phyloP scores from a whole-genome alignment of 768 basidiomycete species.

The Rhodotorula toruloides region DNA sequence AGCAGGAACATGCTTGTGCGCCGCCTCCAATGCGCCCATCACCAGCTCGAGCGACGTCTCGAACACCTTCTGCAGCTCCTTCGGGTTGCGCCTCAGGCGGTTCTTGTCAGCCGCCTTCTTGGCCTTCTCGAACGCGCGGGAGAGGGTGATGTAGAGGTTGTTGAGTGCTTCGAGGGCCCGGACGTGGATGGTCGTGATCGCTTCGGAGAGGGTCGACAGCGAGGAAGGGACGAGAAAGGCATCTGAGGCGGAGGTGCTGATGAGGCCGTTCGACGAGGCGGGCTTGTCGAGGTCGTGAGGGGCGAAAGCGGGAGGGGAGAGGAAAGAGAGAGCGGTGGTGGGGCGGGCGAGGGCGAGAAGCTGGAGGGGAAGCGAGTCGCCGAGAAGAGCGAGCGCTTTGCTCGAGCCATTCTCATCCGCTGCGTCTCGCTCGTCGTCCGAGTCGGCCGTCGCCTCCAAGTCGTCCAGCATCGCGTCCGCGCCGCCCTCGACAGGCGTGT shows the following conservation, averaged over 20 bases:
- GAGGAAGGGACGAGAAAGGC: conserved; percentile 2
- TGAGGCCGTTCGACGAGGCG: conserved; percentile 4
- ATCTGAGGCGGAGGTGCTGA: conserved; percentile 8
- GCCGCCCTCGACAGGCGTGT: conserved; percentile 36
- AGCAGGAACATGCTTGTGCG: not conserved
- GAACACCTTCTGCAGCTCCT: conserved; percentile 27
- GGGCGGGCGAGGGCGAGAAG: conserved; percentile 44
- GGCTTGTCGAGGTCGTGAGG: conserved; percentile 7
- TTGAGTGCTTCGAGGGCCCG: conserved; percentile 51
- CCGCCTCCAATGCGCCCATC: conserved; percentile 12
- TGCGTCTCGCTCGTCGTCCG: conserved; percentile 26
- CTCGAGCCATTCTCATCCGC: no score
- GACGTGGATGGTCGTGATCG: conserved; percentile 48
- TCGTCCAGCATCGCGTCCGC: conserved; percentile 43
- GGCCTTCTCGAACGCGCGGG: conserved; percentile 28
- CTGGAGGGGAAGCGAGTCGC: conserved; percentile 43
- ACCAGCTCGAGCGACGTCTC: conserved; percentile 18
- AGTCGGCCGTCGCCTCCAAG: conserved; percentile 31
- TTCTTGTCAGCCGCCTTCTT: no score
- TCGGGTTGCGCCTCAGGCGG: conserved; percentile 1
- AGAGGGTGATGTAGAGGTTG: conserved; percentile 50
- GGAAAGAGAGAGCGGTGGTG: conserved; percentile 46
- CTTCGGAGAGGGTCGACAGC: conserved; percentile 21
- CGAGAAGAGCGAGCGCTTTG: conserved; percentile 18
- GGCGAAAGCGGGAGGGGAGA: conserved; percentile 14